A percentile compares a stretch with the other conserved stretches of the same genome.
These are phyloP conservation scores for Brassica hybrid DNA, from an alignment of 441 rosid genomes.

Conservation along the genomic window DNA sequence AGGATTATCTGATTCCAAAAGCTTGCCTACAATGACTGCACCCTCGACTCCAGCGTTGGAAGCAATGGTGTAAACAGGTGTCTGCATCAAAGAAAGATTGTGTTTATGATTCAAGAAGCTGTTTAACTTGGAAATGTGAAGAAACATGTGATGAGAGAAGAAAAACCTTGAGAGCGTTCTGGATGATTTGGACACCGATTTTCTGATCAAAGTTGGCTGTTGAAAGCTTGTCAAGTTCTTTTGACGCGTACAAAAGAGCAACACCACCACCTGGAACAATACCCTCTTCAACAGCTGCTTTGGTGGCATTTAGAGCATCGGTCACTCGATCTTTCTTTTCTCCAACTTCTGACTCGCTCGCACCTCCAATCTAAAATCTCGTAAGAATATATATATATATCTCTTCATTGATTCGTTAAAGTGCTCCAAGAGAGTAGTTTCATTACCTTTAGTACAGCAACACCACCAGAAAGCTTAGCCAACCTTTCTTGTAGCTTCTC, in stretches of 20 bases:
- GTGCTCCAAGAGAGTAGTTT: constrained; percentile 10
- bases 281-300: constrained; percentile 74
- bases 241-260: constrained; percentile 77
- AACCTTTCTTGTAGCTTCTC: constrained; percentile 63
- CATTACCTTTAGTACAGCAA: constrained; percentile 66
- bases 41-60: constrained; percentile 91
- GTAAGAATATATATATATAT: background rate
- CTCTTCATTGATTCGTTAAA: background rate
- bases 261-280: constrained; percentile 84
- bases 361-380: constrained; percentile 61
- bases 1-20: constrained; percentile 74
- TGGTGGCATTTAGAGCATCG: constrained; percentile 69
- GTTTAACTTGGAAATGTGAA: background rate
- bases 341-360: constrained; percentile 64
- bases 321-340: constrained; percentile 69
- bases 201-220: constrained; percentile 85
- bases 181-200: constrained; percentile 79
- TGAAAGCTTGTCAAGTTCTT: constrained; percentile 62
- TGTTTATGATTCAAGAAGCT: background rate
- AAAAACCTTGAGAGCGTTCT: constrained; percentile 75
- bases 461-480: constrained; percentile 73
- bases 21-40: constrained; percentile 87
- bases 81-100: constrained; percentile 45
- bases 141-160: too few relatives aligned
- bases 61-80: constrained; percentile 77